phyloP scores from a whole-genome alignment of 176 grass and related monocot genomes.

The Triticum dicoccoides region DNA sequence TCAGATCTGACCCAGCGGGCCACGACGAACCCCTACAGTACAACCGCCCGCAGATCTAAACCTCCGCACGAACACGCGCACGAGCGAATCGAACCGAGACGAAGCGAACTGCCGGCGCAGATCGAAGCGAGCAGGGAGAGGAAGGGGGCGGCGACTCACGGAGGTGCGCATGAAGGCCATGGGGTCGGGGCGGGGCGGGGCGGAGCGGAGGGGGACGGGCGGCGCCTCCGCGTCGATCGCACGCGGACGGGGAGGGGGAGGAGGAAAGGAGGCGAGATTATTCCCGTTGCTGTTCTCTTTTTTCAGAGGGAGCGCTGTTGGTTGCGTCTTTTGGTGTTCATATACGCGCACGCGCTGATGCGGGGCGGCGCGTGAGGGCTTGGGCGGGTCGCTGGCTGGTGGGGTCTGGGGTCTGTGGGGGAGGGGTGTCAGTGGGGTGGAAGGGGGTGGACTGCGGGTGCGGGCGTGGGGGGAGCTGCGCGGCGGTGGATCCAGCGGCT shows the following conservation, averaged over 20 bases:
- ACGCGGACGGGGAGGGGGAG: slow-evolving; percentile 10
- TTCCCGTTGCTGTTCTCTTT: slow-evolving; percentile 11
- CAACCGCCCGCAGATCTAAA: slow-evolving; percentile 33
- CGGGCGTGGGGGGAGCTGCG: neutral
- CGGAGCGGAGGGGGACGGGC: neutral
- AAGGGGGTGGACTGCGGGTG: neutral
- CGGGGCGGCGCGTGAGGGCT: neutral
- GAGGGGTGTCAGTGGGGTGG: neutral
- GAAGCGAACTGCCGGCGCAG: neutral
- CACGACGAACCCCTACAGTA: neutral
- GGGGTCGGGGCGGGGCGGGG: slow-evolving; percentile 18
- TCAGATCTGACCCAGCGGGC: neutral
- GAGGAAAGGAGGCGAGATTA: neutral
- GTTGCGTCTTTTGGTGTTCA: slow-evolving; percentile 1
- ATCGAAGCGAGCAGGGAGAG: neutral
- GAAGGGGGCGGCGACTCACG: slow-evolving; percentile 25
- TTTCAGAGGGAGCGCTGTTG: neutral
- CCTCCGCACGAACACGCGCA: neutral
- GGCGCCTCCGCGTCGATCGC: slow-evolving; percentile 38
- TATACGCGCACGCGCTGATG: slow-evolving; percentile 9
- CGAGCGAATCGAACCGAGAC: neutral
- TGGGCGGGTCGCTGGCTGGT: neutral
- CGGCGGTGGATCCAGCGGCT: slow-evolving; percentile 4
- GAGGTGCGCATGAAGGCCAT: slow-evolving; percentile 58
- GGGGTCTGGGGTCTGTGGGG: neutral